Evolutionary conservation across 306 rosid genomes (phyloP), one percentile per base, ranked within the genome.

Genomic region (Dryas octopetala): DNA sequence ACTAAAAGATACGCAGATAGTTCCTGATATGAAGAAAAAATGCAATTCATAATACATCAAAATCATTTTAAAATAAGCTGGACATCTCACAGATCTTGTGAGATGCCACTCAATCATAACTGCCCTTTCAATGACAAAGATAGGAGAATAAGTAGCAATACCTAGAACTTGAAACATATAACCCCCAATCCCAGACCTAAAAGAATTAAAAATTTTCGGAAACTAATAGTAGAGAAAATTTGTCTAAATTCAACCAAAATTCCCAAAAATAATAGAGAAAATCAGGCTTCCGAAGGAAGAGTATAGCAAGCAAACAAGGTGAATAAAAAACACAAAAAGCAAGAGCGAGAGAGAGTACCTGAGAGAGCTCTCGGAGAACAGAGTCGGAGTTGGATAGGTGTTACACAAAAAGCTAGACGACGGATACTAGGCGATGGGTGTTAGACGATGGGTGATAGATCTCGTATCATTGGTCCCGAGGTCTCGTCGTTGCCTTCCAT

Each of bases 351-450:
- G 68, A 66, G 44, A 26, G 63, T 64, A 92, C 99, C 97, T 86
- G 94, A 49, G 78, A 86, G 62, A 92, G 96, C 81, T 89, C 94
- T 7, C 71, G 88, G 76, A 88, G n/a, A n/a, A n/a, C n/a, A n/a
- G n/a, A n/a, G n/a, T n/a, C n/a, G n/a, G n/a, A n/a, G n/a, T n/a
- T n/a, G n/a, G n/a, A n/a, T n/a, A n/a, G n/a, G n/a, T n/a, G n/a
- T n/a, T n/a, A n/a, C n/a, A n/a, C n/a, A n/a, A n/a, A n/a, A n/a
- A n/a, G n/a, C n/a, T n/a, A n/a, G n/a, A n/a, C n/a, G n/a, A n/a
- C n/a, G n/a, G n/a, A n/a, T n/a, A n/a, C n/a, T n/a, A n/a, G n/a
- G n/a, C n/a, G n/a, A n/a, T n/a, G n/a, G n/a, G n/a, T n/a, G n/a
- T n/a, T n/a, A n/a, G n/a, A n/a, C n/a, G n/a, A n/a, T n/a, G n/a